A percentile compares a stretch with the other conserved stretches of the same genome.
These are phyloP conservation scores for Mycosarcoma maydis DNA, from an alignment of 1,284 basidiomycete genomes.

Conservation along the genomic window DNA sequence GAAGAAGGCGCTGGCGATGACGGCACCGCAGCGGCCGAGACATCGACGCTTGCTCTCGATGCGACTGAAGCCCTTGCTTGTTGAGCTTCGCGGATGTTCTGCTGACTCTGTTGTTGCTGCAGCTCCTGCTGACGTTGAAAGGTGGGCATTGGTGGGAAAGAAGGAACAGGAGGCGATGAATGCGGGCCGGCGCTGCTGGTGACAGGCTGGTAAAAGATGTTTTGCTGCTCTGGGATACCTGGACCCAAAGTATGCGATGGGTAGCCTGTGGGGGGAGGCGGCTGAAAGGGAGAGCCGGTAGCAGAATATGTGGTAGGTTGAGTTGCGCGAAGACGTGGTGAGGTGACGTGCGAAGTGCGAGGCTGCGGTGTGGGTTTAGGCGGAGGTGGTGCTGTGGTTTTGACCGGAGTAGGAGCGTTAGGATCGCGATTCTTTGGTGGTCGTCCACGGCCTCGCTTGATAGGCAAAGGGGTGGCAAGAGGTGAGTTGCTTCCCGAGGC, in stretches of 20 bases:
- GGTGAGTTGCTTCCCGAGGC: conserved; percentile 48
- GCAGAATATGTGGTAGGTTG: conserved; percentile 13
- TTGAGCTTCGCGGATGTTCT: conserved; percentile 22
- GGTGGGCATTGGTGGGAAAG: conserved; percentile 31
- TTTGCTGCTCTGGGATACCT: conserved; percentile 38
- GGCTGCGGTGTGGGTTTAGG: conserved; percentile 40
- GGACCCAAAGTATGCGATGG: conserved; percentile 33
- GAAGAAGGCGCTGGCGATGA: conserved; percentile 21
- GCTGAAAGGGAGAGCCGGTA: conserved; percentile 36
- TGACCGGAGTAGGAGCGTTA: conserved; percentile 21
- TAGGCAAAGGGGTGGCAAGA: conserved; percentile 28
- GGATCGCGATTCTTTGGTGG: conserved; percentile 48
- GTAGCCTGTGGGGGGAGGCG: conserved; percentile 20
- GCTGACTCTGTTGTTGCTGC: conserved; percentile 44
- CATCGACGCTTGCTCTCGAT: conserved; percentile 9
- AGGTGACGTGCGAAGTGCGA: conserved; percentile 39
- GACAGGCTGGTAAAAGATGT: conserved; percentile 36
- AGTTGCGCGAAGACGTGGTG: conserved; percentile 32
- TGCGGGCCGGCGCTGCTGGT: conserved; percentile 14
- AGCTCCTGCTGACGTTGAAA: conserved; percentile 39
- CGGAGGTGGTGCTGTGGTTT: conserved; percentile 17
- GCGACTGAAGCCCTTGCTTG: conserved; percentile 18
- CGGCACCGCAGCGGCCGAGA: background rate
- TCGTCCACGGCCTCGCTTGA: conserved; percentile 43
- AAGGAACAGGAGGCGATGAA: conserved; percentile 20